These are phyloP conservation scores for Leccinum sublutescens DNA, from an alignment of 768 basidiomycete species.

Conservation along the genomic window DNA sequence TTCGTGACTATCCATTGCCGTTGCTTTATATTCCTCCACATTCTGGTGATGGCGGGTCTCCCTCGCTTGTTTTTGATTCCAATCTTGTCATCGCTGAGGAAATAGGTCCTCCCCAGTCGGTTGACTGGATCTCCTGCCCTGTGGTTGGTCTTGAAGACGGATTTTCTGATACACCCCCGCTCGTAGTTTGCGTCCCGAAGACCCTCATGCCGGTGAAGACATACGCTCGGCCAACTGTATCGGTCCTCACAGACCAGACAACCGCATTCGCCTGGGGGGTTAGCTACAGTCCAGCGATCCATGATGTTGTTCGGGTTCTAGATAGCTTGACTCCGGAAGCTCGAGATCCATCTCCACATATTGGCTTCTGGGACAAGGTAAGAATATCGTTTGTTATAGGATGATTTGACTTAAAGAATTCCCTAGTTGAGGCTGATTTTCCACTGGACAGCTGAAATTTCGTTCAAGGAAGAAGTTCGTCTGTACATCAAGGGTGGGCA, in stretches of 20 bases:
- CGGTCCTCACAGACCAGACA: slow-evolving; percentile 58
- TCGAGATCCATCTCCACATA: slow-evolving; percentile 73
- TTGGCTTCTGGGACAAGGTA: slow-evolving; percentile 97
- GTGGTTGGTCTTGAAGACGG: slow-evolving; percentile 60
- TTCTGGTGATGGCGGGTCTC: slow-evolving; percentile 29
- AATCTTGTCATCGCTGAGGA: slow-evolving; percentile 89
- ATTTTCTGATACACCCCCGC: slow-evolving; percentile 46
- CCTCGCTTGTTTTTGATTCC: slow-evolving; percentile 64
- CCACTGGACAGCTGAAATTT: slow-evolving; percentile 74
- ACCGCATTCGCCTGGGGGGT: slow-evolving; percentile 88
- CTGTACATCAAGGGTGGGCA: slow-evolving; percentile 80
- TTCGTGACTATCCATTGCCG: slow-evolving; percentile 90
- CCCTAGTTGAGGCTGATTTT: slow-evolving; percentile 69
- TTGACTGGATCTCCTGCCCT: slow-evolving; percentile 69
- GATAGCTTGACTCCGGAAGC: slow-evolving; percentile 79
- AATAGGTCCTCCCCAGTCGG: slow-evolving; percentile 63
- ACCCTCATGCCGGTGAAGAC: slow-evolving; percentile 96
- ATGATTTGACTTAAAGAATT: slow-evolving; percentile 5
- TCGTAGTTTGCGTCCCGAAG: slow-evolving; percentile 73
- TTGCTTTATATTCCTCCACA: slow-evolving; percentile 68
- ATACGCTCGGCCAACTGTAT: slow-evolving; percentile 74
- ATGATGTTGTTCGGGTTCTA: slow-evolving; percentile 80
- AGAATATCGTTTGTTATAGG: slow-evolving; percentile 13
- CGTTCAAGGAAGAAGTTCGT: slow-evolving; percentile 70
- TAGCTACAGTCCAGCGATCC: slow-evolving; percentile 81